Percentiles rank a stretch among this genome's conserved stretches.
Evolutionary conservation across 1,284 basidiomycete genomes (phyloP).

Genomic region (Rhodotorula sp.): DNA sequence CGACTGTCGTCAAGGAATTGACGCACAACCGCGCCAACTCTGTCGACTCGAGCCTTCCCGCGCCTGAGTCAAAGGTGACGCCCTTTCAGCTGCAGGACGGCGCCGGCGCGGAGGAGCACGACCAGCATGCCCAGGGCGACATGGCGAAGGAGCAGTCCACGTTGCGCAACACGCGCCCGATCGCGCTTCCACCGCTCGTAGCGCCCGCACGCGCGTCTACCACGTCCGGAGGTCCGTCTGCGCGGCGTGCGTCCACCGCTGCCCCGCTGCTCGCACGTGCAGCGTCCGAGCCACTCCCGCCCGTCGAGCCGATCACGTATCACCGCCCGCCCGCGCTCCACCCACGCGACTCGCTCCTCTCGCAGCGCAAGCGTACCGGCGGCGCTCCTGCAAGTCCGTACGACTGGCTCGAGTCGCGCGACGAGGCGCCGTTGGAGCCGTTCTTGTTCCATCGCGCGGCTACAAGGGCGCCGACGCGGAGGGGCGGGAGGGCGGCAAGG

Average conservation of each 20-base stretch:
- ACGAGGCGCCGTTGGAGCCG: conserved; percentile 22
- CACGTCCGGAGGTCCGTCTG: background rate
- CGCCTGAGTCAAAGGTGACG: conserved; percentile 9
- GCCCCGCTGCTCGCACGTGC: background rate
- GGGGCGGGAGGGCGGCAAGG: background rate
- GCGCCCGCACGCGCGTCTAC: background rate
- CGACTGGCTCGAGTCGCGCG: conserved; percentile 32
- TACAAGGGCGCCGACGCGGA: conserved; percentile 15
- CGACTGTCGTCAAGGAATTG: background rate
- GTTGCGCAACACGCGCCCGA: background rate
- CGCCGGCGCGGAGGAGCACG: background rate
- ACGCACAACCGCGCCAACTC: background rate
- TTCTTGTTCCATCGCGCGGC: conserved; percentile 23
- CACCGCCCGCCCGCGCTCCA: conserved; percentile 26
- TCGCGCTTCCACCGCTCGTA: conserved; percentile 3
- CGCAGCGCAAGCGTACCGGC: background rate
- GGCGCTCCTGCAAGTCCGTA: background rate
- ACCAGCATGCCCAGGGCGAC: background rate
- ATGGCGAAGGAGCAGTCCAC: background rate
- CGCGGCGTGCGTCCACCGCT: background rate
- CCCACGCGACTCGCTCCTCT: conserved; percentile 9
- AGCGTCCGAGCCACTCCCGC: background rate
- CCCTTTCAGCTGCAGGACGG: conserved; percentile 7
- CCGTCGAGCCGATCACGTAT: conserved; percentile 35
- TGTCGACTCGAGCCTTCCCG: background rate